Evolutionary conservation across 371 early-diverging fungal species (phyloP).

Genomic region (Mucor velutinosus): DNA sequence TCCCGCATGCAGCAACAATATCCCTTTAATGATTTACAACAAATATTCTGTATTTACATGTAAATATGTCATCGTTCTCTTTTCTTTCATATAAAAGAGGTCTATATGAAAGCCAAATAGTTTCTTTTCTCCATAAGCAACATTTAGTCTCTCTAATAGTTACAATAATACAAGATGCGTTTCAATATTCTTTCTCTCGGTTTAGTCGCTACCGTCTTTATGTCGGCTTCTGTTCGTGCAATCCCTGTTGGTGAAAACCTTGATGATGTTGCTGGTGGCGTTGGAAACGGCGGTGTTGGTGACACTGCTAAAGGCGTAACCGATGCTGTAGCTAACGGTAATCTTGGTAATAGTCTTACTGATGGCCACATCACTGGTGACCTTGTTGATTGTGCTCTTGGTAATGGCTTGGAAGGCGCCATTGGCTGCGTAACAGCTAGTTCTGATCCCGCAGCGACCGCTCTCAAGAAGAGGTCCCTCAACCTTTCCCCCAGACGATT

Average conservation of each 20-base stretch:
- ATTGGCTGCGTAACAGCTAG: background rate
- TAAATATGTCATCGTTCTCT: background rate
- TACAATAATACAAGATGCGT: constrained; percentile 5
- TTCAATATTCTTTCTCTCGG: constrained; percentile 16
- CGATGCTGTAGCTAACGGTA: too few species aligned
- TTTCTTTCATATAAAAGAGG: background rate
- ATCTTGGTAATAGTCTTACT: too few species aligned
- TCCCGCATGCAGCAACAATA: background rate
- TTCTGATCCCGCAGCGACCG: background rate
- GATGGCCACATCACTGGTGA: too few species aligned
- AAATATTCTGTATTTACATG: background rate
- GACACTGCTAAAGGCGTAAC: background rate
- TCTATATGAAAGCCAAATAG: background rate
- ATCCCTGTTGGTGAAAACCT: background rate
- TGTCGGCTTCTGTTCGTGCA: constrained; percentile 3
- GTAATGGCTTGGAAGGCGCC: background rate
- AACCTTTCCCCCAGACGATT: background rate
- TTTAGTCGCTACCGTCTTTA: constrained; percentile 4
- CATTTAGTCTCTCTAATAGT: background rate
- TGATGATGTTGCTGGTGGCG: background rate
- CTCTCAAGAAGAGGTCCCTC: background rate
- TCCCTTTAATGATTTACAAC: background rate
- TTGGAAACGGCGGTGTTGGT: background rate
- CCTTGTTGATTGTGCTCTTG: background rate
- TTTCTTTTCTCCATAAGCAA: background rate